phyloP scores from a whole-genome alignment of 306 rosid species.

The Ammopiptanthus mongolicus region DNA sequence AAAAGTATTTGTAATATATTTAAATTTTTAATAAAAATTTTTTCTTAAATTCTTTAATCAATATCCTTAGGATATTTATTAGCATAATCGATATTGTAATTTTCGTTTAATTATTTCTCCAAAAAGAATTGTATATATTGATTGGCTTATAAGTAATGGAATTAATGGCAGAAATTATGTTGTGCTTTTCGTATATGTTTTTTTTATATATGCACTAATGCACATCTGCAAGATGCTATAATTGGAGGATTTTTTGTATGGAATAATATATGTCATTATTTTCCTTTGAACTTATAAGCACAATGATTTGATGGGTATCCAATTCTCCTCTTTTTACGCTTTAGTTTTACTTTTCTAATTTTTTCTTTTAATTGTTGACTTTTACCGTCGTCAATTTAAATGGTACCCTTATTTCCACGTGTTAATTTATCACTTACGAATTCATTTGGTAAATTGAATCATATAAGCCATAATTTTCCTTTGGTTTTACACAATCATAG shows the following conservation, averaged over 20 bases:
- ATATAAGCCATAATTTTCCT: background rate
- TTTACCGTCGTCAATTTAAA: background rate
- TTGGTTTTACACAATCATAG: constrained; percentile 1
- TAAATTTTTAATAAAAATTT: no score
- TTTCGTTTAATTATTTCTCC: background rate
- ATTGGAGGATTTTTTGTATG: constrained; percentile 24
- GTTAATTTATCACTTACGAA: background rate
- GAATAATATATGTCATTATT: constrained; percentile 20
- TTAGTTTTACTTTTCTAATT: background rate
- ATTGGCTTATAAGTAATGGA: constrained; percentile 24
- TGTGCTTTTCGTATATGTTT: constrained; percentile 24
- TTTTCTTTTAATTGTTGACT: background rate
- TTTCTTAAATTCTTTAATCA: no score
- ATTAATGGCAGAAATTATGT: background rate
- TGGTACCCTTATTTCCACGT: background rate
- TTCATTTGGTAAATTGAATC: background rate
- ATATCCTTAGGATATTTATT: no score
- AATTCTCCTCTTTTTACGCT: constrained; percentile 34
- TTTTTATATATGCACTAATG: background rate
- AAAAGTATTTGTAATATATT: no score
- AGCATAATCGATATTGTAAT: no score
- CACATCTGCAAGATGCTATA: constrained; percentile 11
- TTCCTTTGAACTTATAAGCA: constrained; percentile 23
- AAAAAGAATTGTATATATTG: background rate
- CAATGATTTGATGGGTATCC: constrained; percentile 37